Evolutionary conservation across 345 rosid species (phyloP).

Genomic region (Firmiana major): DNA sequence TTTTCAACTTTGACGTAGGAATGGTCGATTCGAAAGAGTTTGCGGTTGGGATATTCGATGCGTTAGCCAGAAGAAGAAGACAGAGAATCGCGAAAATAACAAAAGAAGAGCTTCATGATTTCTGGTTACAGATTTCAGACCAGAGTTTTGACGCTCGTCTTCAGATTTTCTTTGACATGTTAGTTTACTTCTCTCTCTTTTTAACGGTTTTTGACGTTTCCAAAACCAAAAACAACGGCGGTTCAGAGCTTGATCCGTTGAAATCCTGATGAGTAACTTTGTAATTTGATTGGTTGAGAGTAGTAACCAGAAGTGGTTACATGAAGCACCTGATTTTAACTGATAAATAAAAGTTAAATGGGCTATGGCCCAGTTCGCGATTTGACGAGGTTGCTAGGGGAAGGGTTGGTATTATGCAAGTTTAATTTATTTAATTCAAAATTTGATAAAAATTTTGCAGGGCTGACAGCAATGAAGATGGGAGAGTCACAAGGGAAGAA

Average conservation of each 20-base stretch:
- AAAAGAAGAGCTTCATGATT: conserved; percentile 78
- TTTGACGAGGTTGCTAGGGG: neutral
- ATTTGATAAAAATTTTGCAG: conserved; percentile 27
- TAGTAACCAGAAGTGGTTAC: neutral
- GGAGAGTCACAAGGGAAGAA: conserved; percentile 78
- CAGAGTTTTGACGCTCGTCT: conserved; percentile 96
- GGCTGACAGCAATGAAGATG: conserved; percentile 93
- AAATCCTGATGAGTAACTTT: neutral
- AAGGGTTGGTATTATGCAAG: neutral
- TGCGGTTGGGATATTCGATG: conserved; percentile 77
- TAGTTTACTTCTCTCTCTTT: neutral
- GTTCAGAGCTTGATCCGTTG: neutral
- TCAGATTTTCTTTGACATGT: conserved; percentile 97
- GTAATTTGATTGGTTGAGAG: neutral
- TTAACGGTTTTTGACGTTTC: neutral
- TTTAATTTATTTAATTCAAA: neutral
- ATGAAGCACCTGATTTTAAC: neutral
- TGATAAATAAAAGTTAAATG: too few species aligned
- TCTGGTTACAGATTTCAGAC: conserved; percentile 85
- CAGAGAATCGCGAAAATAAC: conserved; percentile 56
- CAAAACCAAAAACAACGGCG: neutral
- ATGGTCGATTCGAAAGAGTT: conserved; percentile 93
- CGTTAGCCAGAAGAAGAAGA: conserved; percentile 59
- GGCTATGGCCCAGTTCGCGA: neutral
- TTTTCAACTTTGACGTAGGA: conserved; percentile 33